Conservation (phyloP, 495 filamentous ascomycete genomes). For the Umbilicaria muhlenbergii region DNA sequence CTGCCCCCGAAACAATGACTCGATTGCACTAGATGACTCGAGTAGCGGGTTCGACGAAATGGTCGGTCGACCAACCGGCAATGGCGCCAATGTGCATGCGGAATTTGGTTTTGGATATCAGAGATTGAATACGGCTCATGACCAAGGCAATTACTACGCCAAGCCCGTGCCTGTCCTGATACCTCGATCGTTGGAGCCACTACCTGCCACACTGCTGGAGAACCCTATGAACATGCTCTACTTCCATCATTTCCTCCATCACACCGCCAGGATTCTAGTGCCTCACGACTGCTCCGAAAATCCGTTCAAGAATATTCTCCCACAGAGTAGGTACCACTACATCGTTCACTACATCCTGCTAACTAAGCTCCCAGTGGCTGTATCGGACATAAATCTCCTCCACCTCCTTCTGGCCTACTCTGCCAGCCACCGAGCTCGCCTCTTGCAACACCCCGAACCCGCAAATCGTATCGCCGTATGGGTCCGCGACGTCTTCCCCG, state of each 20-base stretch:
- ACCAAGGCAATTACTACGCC: constrained; percentile 50
- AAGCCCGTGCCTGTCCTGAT: constrained; percentile 53
- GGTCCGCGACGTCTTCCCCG: constrained; percentile 65
- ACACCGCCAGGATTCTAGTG: constrained; percentile 59
- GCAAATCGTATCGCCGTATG: constrained; percentile 62
- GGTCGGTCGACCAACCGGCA: constrained; percentile 13
- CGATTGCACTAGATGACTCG: constrained; percentile 11
- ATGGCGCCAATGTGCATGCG: constrained; percentile 8
- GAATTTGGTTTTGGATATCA: constrained; percentile 32
- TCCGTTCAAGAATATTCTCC: constrained; percentile 55
- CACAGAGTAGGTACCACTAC: constrained; percentile 37
- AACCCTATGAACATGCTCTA: constrained; percentile 70
- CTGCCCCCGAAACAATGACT: constrained; percentile 53
- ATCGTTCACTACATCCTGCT: not conserved
- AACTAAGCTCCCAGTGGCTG: constrained; percentile 36
- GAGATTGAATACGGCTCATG: constrained; percentile 31
- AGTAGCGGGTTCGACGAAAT: constrained; percentile 7
- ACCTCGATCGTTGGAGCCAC: constrained; percentile 46
- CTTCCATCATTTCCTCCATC: constrained; percentile 66
- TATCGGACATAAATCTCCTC: constrained; percentile 50
- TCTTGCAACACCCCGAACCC: constrained; percentile 60
- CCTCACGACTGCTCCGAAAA: constrained; percentile 64
- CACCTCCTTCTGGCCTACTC: constrained; percentile 70
- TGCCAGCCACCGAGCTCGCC: constrained; percentile 65
- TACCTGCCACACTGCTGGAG: constrained; percentile 48